Base-by-base conservation (phyloP, 192 early-diverging fungal genomes). In the Backusella luteola region DNA sequence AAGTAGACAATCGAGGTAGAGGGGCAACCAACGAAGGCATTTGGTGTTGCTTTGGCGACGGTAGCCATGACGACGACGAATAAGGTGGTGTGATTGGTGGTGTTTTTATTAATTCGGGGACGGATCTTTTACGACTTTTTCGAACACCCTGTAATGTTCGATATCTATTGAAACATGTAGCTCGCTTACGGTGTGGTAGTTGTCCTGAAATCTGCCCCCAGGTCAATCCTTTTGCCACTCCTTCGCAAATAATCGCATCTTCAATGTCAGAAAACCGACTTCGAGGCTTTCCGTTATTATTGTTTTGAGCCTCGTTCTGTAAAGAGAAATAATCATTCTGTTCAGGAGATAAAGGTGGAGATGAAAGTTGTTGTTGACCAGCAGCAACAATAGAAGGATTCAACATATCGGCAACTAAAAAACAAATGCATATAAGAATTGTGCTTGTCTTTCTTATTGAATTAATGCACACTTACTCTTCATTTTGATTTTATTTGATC, bases 81-180 rank as follows among this genome's bases (percentile, higher is more conserved):
- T 44, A 71, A 21, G 72, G 72, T 63, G 72, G 56, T 36, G 72
- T 73, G 6, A 63, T 73, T 29, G 72, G 56, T n/a, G 72, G 53
- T 17, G 72, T 56, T 63, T 52, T 32, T 49, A 49, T n/a, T 21
- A 63, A 56, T 49, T 53, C 56, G n/a, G 34, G 56, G 4, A 52
- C 12, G 23, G 74, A 75, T 66, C 73, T 69, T 59, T 81, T 81
- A 49, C 77, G 76, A 14, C 76, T 75, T 59, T 77, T 81, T 32
- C 80, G 80, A 21, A 78, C 77, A 23, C 80, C 80, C 66, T 78
- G 76, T 4, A 81, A 36, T 36, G 80, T 81, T 34, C 73, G 73
- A 66, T 81, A 81, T 29, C 80, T 68, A 67, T 81, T 81, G 49
- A 81, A 81, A 38, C 80, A 81, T 5, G 80, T 81, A 34, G 80